Percentiles rank a stretch among this genome's conserved stretches.
Evolutionary conservation across 2,329 filamentous ascomycete genomes (phyloP).

Genomic region (Aspergillus sojae): DNA sequence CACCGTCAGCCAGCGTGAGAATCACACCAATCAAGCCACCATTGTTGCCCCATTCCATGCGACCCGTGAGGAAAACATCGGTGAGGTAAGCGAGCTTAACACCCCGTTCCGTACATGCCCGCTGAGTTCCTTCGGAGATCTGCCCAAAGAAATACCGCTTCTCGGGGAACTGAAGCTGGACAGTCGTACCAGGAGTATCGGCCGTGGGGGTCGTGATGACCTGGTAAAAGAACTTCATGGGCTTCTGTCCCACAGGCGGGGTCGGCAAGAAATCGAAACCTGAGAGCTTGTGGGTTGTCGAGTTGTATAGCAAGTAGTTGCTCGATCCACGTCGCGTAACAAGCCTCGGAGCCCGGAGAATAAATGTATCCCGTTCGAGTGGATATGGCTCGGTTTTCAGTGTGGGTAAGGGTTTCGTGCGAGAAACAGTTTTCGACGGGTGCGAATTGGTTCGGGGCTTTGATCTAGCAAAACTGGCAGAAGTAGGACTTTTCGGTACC

Average conservation of each 20-base stretch:
- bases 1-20: constrained; percentile 75
- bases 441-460: neutral
- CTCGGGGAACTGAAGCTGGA: constrained; percentile 78
- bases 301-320: constrained; percentile 30
- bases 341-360: constrained; percentile 20
- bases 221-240: constrained; percentile 75
- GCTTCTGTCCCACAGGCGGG: constrained; percentile 14
- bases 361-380: constrained; percentile 11
- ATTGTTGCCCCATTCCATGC: constrained; percentile 71
- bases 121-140: constrained; percentile 80
- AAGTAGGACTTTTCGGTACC: neutral
- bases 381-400: neutral
- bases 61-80: constrained; percentile 82
- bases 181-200: constrained; percentile 78
- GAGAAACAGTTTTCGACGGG: neutral
- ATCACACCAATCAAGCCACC: constrained; percentile 86
- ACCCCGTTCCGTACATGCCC: constrained; percentile 71
- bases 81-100: constrained; percentile 66
- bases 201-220: constrained; percentile 80
- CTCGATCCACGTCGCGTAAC: constrained; percentile 1
- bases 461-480: neutral
- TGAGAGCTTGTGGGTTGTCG: constrained; percentile 15
- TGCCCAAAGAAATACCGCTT: constrained; percentile 85
- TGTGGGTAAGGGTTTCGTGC: neutral
- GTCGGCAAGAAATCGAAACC: constrained; percentile 14